A percentile compares a stretch with the other conserved stretches of the same genome.
phyloP scores from a whole-genome alignment of 176 grass and related monocot genomes.

The Secale cereale region DNA sequence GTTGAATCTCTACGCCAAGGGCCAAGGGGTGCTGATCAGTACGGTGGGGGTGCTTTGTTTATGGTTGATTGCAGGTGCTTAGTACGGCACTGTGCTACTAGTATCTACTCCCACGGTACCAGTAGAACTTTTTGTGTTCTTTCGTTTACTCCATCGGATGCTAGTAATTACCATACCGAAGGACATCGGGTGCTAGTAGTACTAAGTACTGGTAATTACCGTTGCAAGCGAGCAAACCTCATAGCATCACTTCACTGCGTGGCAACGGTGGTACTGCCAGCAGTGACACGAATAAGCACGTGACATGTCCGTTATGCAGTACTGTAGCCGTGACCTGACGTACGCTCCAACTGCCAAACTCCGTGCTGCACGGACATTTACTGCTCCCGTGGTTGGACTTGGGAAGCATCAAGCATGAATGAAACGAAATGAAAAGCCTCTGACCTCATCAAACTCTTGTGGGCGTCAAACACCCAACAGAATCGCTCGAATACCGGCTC shows the following conservation, averaged over 20 bases:
- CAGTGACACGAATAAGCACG: no score
- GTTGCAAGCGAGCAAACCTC: no score
- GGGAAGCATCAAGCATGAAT: background rate
- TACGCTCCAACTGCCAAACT: background rate
- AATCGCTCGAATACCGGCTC: constrained; percentile 1
- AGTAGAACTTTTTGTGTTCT: background rate
- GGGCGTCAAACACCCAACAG: background rate
- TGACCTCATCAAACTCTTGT: background rate
- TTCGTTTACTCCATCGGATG: background rate
- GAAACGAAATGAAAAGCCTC: background rate
- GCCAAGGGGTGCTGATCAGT: background rate
- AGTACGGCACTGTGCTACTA: background rate
- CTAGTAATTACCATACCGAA: no score
- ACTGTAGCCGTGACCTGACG: background rate
- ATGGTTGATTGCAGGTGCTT: background rate
- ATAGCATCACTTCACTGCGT: no score
- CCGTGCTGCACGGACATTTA: background rate
- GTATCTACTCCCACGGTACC: no score
- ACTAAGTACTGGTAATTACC: no score
- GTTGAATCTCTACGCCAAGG: background rate
- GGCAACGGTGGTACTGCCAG: no score
- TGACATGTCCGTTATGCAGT: no score
- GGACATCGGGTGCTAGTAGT: background rate
- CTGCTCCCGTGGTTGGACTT: background rate
- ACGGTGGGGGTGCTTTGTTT: background rate